phyloP scores from a whole-genome alignment of 805 yeast genomes.

The Pichia exigua region DNA sequence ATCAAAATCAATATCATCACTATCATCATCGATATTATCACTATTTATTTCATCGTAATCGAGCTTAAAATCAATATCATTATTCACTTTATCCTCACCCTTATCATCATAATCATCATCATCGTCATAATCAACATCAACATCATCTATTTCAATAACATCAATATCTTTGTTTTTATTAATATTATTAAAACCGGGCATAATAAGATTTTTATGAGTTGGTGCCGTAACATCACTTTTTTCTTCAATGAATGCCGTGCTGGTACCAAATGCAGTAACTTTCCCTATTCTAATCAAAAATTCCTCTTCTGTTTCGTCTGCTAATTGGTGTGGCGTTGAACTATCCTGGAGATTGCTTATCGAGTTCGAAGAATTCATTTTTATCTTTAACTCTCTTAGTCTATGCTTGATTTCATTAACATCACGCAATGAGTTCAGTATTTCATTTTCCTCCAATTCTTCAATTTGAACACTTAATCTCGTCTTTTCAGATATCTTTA shows the following conservation, averaged over 20 bases:
- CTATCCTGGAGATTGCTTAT: slow-evolving; percentile 10
- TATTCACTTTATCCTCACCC: slow-evolving; percentile 8
- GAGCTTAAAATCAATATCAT: slow-evolving; percentile 11
- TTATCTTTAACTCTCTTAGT: slow-evolving; percentile 26
- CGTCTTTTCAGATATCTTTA: slow-evolving; percentile 59
- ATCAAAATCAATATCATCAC: slow-evolving; percentile 11
- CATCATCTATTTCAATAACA: background rate
- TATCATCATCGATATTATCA: slow-evolving; percentile 6
- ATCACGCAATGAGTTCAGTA: slow-evolving; percentile 50
- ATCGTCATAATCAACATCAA: background rate
- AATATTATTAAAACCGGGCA: slow-evolving; percentile 38
- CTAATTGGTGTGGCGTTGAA: slow-evolving; percentile 27
- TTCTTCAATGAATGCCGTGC: slow-evolving; percentile 46
- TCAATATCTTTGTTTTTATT: slow-evolving; percentile 15
- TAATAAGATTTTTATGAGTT: slow-evolving; percentile 37
- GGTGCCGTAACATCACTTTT: slow-evolving; percentile 18
- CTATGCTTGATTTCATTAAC: slow-evolving; percentile 47
- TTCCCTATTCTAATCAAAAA: slow-evolving; percentile 82
- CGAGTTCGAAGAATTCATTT: slow-evolving; percentile 7
- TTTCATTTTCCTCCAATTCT: slow-evolving; percentile 40
- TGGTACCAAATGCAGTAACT: slow-evolving; percentile 84
- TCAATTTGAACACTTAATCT: slow-evolving; percentile 46
- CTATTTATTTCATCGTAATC: slow-evolving; percentile 3
- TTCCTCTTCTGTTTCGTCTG: slow-evolving; percentile 76
- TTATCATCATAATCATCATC: background rate